Conservation (phyloP, 768 basidiomycete species). For the Clathrus columnatus region DNA sequence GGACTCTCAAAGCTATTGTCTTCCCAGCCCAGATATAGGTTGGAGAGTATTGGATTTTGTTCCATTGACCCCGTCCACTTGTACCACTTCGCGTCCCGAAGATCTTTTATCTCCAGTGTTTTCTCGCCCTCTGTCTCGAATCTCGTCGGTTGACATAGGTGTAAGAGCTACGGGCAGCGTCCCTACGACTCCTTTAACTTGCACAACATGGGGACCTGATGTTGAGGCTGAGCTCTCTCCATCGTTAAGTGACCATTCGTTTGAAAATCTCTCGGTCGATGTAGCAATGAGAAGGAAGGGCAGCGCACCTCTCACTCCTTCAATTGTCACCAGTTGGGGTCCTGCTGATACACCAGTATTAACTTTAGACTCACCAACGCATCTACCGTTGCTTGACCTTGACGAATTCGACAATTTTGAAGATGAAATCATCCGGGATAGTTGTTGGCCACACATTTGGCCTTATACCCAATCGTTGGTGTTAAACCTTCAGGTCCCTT, state of each 20-base stretch:
- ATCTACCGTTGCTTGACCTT: conserved; percentile 4
- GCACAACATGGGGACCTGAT: conserved; percentile 40
- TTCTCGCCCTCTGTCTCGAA: conserved; percentile 15
- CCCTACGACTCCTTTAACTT: conserved; percentile 42
- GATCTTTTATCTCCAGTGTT: conserved; percentile 13
- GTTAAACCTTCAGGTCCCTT: conserved; percentile 14
- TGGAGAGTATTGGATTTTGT: conserved; percentile 8
- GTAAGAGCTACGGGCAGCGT: conserved; percentile 48
- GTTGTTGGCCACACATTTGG: conserved; percentile 2
- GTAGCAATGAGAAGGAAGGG: conserved; percentile 28
- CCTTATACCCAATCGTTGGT: conserved; percentile 2
- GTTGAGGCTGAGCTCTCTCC: conserved; percentile 27
- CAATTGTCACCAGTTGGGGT: conserved; percentile 43
- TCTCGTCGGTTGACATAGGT: conserved; percentile 21
- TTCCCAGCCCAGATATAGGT: conserved; percentile 46
- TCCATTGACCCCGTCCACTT: conserved; percentile 15
- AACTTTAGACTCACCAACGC: conserved; percentile 25
- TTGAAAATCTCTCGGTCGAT: conserved; percentile 29
- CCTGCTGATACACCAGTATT: conserved; percentile 37
- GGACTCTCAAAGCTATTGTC: conserved; percentile 26
- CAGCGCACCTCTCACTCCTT: conserved; percentile 34
- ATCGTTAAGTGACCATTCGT: conserved; percentile 22
- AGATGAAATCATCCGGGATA: conserved; percentile 6
- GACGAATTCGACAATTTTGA: conserved; percentile 30
- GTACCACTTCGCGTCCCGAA: conserved; percentile 19